Conservation (phyloP, 2,329 filamentous ascomycete genomes). For the Fusarium goolgardi region DNA sequence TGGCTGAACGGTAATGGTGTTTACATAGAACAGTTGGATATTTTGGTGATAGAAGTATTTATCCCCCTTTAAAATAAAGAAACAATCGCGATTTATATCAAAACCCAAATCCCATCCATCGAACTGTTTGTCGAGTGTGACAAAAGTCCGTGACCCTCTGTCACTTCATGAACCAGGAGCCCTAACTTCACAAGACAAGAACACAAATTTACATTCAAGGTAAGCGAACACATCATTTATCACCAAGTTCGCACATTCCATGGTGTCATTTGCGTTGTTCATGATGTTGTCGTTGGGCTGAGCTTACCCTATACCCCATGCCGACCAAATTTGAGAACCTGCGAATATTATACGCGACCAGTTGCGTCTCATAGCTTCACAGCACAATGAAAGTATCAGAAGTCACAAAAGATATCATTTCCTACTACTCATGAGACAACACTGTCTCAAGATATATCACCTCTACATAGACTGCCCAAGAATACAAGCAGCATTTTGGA, state of each 20-base stretch:
- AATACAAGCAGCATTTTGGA: neutral
- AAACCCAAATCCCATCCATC: neutral
- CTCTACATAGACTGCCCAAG: neutral
- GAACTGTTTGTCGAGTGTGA: accelerated
- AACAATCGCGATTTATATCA: too few relatives aligned
- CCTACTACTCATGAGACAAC: neutral
- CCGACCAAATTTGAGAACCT: neutral
- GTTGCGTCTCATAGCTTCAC: neutral
- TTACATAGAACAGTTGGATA: neutral
- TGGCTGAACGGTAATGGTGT: slow-evolving; percentile 9
- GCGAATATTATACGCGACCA: neutral
- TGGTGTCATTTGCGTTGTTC: neutral
- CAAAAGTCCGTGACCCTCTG: neutral
- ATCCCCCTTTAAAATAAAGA: neutral
- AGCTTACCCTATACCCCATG: neutral
- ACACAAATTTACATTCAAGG: neutral
- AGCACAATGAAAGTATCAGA: neutral
- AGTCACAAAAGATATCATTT: neutral
- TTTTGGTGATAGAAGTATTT: neutral
- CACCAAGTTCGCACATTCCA: too few relatives aligned
- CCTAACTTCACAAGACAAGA: neutral
- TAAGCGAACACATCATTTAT: neutral
- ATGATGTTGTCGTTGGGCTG: neutral
- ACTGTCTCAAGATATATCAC: neutral
- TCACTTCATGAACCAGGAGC: neutral